Base-by-base conservation (phyloP, 1,284 basidiomycete species). In the Polyporus tsugae region DNA sequence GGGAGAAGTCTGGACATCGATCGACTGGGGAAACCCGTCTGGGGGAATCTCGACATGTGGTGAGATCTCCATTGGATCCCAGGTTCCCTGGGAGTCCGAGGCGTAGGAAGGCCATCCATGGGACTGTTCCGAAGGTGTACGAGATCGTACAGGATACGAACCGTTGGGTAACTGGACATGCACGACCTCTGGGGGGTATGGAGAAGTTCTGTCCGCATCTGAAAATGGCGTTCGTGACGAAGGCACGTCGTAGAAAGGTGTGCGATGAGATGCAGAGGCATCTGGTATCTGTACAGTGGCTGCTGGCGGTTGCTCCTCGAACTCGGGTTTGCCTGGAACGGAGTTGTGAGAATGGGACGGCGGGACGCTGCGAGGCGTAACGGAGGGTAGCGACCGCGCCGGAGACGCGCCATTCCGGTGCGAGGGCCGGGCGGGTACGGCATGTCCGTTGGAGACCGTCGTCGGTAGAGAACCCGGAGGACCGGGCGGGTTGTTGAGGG, bases 401-500 rank as follows among this genome's bases (percentile, higher is more conserved):
- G 69, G 72, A 55, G 75, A 65, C 82, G 75, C 65, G 79, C 78
- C 60, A 78, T 78, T 70, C 80, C 83, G 70, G 82, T 84, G 72
- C 75, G 79, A 58, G 67, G 75, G 42, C 69, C 74, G 67, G 71
- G 60, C 75, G 72, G 57, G 73, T 69, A 60, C 68, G 64, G 70
- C 76, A 78, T 80, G 80, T n/a, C 78, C 80, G 62, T 77, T 70
- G 60, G 65, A 68, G 52, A 66, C 59, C 36, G 57, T 62, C 29
- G 64, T 70, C 55, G 67, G 70, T 60, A 35, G 75, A 69, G 59
- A 78, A 64, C 78, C 71, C 38, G 79, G 82, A 66, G 88, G 88
- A 63, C 89, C 84, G 38, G 91, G 92, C 33, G 93, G 89, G 72
- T 88, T 84, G 74, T 91, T 91, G 53, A 87, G 85, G 33, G 87